Percentiles rank a stretch among this genome's conserved stretches.
Evolutionary conservation across 1,284 basidiomycete species (phyloP).

Genomic region (Moesziomyces globuligerus): DNA sequence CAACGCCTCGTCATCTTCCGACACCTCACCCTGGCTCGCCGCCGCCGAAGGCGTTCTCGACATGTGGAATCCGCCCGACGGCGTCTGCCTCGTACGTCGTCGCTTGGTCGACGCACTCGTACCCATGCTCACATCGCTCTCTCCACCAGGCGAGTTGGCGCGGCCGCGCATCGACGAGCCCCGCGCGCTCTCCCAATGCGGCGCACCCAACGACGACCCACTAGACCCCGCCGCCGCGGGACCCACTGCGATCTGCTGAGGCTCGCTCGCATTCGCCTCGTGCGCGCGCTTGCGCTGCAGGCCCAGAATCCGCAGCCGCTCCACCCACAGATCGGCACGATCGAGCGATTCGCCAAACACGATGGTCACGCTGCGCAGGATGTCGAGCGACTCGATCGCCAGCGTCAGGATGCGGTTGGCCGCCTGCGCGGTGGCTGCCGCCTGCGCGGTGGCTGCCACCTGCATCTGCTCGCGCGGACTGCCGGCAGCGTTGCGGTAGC

Average conservation of each 20-base stretch:
- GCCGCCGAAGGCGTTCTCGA: constrained; percentile 37
- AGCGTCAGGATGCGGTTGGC: constrained; percentile 84
- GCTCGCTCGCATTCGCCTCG: constrained; percentile 34
- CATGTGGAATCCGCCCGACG: constrained; percentile 32
- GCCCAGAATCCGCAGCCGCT: constrained; percentile 58
- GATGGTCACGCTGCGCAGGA: constrained; percentile 84
- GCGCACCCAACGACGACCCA: constrained; percentile 5
- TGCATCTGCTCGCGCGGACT: constrained; percentile 46
- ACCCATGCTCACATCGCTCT: constrained; percentile 49
- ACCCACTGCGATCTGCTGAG: constrained; percentile 28
- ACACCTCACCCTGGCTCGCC: constrained; percentile 17
- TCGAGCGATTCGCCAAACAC: constrained; percentile 89
- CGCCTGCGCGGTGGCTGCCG: constrained; percentile 70
- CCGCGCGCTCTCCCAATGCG: constrained; percentile 44
- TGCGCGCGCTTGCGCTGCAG: constrained; percentile 59
- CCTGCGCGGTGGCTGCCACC: constrained; percentile 50
- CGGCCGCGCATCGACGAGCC: constrained; percentile 40
- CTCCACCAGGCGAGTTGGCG: constrained; percentile 37
- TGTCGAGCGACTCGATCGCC: constrained; percentile 88
- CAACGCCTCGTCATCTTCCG: constrained; percentile 37
- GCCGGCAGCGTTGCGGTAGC: constrained; percentile 25
- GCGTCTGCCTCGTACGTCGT: constrained; percentile 28
- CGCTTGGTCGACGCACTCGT: constrained; percentile 50
- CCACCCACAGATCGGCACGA: constrained; percentile 82
- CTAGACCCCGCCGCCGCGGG: constrained; percentile 17